Base-by-base conservation (phyloP, 805 yeast species). In the Maudiozyma serrabonitensis region DNA sequence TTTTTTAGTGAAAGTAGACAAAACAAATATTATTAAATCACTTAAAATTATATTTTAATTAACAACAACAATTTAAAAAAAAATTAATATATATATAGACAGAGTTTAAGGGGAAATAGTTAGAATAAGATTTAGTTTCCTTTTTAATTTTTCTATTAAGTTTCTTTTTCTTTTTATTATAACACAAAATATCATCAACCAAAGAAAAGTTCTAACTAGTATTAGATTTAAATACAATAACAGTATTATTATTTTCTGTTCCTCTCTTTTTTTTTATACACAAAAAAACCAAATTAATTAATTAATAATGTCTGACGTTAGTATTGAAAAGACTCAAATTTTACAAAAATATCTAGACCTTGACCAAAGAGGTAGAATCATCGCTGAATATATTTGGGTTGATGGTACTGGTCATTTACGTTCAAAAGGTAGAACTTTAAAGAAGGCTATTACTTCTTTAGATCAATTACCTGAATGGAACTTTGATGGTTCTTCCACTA, bases 391-490 rank as follows among this genome's bases (percentile, higher is more conserved):
- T 75, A 82, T 93, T 70, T 93, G 99, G 99, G 84, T 93, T 60
- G 99, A 93, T 69, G 87, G 95, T 59, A 78, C 84, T 56, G 95
- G 95, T 67, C 79, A 82, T 64, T 70, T 89, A 62, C 87, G 99
- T 75, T 87, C 97, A 54, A 93, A 93, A 76, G 89, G 96, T 73
- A 86, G 83, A 72, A 93, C 99, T 50, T 75, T 93, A 57, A 64
- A 63, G 63, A 79, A 81, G 72, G 76, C 72, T 64, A 84, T 93
- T 49, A 65, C 79, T 43, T 75, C 84, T 37, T 74, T 88, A 48
- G 91, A 85, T 54, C 95, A 93, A 66, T 78, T 93, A 61, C 97
- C 98, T 59, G 96, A 91, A 73, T 93, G 99, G 99, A 93, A 93
- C 79, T 93, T 93, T 64, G 99, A 93, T 70, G 99, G 99, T 72